phyloP scores from a whole-genome alignment of 352 stramenopile genomes.

The Plasmopara muralis region DNA sequence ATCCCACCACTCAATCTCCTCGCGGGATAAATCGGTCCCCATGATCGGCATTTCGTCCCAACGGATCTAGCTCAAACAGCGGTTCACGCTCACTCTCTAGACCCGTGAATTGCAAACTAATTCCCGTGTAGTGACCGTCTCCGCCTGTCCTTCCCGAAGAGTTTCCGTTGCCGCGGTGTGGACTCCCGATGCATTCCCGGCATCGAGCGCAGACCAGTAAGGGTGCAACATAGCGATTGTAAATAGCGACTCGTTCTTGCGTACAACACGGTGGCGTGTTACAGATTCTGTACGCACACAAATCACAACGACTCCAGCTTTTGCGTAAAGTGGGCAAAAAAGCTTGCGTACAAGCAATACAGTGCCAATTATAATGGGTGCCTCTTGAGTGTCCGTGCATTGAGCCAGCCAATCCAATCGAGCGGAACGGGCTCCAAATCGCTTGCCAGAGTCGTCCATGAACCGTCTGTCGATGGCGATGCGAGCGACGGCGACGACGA shows the following conservation, averaged over 20 bases:
- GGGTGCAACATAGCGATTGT: constrained; percentile 35
- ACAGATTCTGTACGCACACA: constrained; percentile 36
- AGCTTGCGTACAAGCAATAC: constrained; percentile 29
- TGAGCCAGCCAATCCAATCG: constrained; percentile 4
- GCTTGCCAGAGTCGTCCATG: constrained; percentile 19
- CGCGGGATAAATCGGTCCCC: background rate
- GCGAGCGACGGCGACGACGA: constrained; percentile 15
- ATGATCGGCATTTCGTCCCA: constrained; percentile 4
- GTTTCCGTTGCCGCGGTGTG: constrained; percentile 10
- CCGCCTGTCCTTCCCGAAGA: constrained; percentile 1
- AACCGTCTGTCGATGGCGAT: constrained; percentile 7
- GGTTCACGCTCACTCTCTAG: constrained; percentile 20
- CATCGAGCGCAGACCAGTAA: constrained; percentile 29
- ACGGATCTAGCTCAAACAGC: constrained; percentile 19
- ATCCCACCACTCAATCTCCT: constrained; percentile 4
- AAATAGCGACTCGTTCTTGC: constrained; percentile 32
- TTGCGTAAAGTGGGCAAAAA: constrained; percentile 20
- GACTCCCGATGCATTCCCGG: constrained; percentile 25
- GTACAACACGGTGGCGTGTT: constrained; percentile 25
- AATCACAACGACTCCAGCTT: constrained; percentile 28
- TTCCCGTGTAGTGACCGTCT: constrained; percentile 21
- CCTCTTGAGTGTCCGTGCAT: constrained; percentile 9
- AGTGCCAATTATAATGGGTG: constrained; percentile 31
- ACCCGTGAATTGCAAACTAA: constrained; percentile 19
- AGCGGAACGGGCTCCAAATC: constrained; percentile 17